Evolutionary conservation across 257 asterid species (phyloP).

Genomic region (Plantago ovata): DNA sequence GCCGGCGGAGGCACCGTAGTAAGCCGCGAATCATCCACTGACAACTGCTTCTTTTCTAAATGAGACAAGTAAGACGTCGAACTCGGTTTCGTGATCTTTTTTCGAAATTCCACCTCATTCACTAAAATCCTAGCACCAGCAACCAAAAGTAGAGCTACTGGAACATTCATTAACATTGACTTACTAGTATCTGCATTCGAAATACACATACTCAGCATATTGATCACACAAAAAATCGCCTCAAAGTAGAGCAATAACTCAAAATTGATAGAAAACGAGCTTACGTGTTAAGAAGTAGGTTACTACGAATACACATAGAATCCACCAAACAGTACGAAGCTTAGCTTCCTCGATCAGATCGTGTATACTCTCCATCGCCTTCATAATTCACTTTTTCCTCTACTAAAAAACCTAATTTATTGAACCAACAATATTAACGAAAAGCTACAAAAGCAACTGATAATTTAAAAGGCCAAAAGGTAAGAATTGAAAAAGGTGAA

Average conservation of each 20-base stretch:
- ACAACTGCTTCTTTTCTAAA: conserved; percentile 87
- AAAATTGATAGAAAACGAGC: conserved; percentile 19
- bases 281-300: conserved; percentile 90
- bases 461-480: not conserved
- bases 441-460: conserved; percentile 12
- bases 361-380: conserved; percentile 69
- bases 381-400: conserved; percentile 39
- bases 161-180: conserved; percentile 91
- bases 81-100: conserved; percentile 60
- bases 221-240: not conserved
- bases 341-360: conserved; percentile 99
- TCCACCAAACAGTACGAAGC: conserved; percentile 96
- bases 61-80: conserved; percentile 63
- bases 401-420: conserved; percentile 20
- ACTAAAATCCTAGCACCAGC: conserved; percentile 62
- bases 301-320: conserved; percentile 71
- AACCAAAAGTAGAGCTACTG: conserved; percentile 78
- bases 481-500: not conserved
- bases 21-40: conserved; percentile 87
- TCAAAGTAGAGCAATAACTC: not conserved
- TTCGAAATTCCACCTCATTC: conserved; percentile 74
- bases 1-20: conserved; percentile 49
- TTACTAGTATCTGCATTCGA: conserved; percentile 83
- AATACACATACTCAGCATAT: conserved; percentile 18
- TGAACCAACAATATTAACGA: conserved; percentile 8